Conservation (phyloP, 2,329 filamentous ascomycete species). For the Stachybotrys echinatus region DNA sequence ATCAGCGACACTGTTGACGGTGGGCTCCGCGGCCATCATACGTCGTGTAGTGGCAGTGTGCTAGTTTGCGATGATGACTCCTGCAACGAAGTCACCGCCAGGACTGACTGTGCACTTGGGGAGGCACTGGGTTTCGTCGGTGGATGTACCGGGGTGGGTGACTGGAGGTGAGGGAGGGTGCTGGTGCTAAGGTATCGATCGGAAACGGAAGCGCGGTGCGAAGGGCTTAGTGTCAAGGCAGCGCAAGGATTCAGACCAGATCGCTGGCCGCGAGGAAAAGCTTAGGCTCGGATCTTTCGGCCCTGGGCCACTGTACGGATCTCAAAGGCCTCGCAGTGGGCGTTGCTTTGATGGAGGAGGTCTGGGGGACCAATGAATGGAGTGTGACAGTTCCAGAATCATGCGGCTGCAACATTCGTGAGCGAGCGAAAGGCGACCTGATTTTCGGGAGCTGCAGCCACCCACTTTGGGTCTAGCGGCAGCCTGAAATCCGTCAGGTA, state of each 20-base stretch:
- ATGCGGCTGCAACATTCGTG: slow-evolving; percentile 22
- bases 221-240: neutral
- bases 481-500: neutral
- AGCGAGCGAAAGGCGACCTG: slow-evolving; percentile 19
- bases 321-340: neutral
- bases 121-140: neutral
- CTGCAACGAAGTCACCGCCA: slow-evolving; percentile 13
- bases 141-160: neutral
- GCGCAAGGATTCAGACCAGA: neutral
- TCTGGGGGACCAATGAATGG: neutral
- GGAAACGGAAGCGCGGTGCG: neutral
- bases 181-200: neutral
- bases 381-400: slow-evolving; percentile 13
- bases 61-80: slow-evolving; percentile 20
- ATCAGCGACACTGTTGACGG: slow-evolving; percentile 48
- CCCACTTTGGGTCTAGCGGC: slow-evolving; percentile 27
- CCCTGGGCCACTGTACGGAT: neutral
- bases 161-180: neutral
- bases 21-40: slow-evolving; percentile 62
- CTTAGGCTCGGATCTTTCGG: neutral
- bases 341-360: neutral
- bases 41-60: slow-evolving; percentile 39
- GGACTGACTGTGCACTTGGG: neutral
- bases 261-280: neutral
- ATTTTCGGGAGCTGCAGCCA: slow-evolving; percentile 23